Conservation (phyloP, 306 rosid genomes). For the Lathyrus sativus region DNA sequence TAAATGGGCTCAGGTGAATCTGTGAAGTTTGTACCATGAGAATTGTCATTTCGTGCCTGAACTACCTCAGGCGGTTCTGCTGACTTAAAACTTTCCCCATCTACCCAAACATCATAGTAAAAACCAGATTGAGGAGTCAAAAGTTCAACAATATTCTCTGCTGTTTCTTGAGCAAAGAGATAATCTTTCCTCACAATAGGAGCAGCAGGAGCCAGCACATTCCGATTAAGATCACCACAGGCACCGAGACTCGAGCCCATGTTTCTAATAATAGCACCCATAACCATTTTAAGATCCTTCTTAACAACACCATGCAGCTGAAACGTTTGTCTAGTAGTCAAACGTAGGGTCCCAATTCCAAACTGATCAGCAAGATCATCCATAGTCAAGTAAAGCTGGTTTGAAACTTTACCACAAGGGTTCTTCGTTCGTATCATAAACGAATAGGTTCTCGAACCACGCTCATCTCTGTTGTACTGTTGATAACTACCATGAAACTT, state of each 20-base stretch:
- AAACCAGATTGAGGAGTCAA: slow-evolving; percentile 97
- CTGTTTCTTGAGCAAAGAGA: slow-evolving; percentile 89
- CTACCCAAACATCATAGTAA: slow-evolving; percentile 97
- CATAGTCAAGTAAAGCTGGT: slow-evolving; percentile 91
- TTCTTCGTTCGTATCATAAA: slow-evolving; percentile 99
- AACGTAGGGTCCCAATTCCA: slow-evolving; percentile 96
- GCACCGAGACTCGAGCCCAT: slow-evolving; percentile 98
- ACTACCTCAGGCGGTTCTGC: slow-evolving; percentile 86
- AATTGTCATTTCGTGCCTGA: slow-evolving; percentile 84
- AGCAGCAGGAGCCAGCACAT: slow-evolving; percentile 98
- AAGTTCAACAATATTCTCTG: slow-evolving; percentile 83
- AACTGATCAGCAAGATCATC: slow-evolving; percentile 98
- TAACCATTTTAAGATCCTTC: no score
- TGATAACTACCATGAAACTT: slow-evolving; percentile 99
- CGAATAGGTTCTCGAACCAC: slow-evolving; percentile 79
- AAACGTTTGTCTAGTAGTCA: no score
- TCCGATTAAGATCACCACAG: slow-evolving; percentile 93
- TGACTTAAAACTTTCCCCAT: slow-evolving; percentile 79
- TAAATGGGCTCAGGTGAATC: slow-evolving; percentile 96
- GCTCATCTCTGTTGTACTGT: slow-evolving; percentile 89
- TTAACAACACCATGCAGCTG: no score
- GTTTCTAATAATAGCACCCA: slow-evolving; percentile 73
- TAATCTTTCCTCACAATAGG: slow-evolving; percentile 82
- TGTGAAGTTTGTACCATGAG: slow-evolving; percentile 86
- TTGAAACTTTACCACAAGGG: slow-evolving; percentile 92